Conservation (phyloP, 2,329 filamentous ascomycete genomes). For the Albifimbria verrucaria region DNA sequence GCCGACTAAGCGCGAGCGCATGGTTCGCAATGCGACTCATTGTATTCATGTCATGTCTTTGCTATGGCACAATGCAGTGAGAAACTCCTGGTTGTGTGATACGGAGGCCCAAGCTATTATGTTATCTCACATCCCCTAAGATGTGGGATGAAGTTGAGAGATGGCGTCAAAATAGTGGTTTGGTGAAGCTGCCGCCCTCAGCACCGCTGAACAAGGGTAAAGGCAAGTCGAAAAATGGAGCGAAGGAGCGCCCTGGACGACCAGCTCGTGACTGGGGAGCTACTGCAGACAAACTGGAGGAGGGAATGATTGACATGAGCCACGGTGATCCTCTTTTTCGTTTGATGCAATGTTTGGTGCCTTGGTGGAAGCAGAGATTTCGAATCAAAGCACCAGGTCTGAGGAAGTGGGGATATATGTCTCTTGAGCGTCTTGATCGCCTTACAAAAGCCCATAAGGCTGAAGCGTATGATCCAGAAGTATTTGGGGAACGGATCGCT, state of each 20-base stretch:
- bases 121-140: conserved; percentile 65
- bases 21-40: conserved; percentile 75
- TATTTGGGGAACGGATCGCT: conserved; percentile 75
- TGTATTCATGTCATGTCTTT: conserved; percentile 85
- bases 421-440: conserved; percentile 70
- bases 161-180: conserved; percentile 67
- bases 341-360: conserved; percentile 70
- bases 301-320: conserved; percentile 71
- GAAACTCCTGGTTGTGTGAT: conserved; percentile 83
- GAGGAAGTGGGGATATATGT: conserved; percentile 86
- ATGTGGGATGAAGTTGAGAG: conserved; percentile 71
- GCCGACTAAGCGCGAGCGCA: conserved; percentile 77
- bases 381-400: conserved; percentile 72
- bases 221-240: conserved; percentile 34
- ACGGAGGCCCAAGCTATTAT: conserved; percentile 70
- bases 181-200: conserved; percentile 41
- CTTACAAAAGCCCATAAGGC: conserved; percentile 68
- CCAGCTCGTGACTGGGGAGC: conserved; percentile 63
- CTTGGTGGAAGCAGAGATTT: conserved; percentile 88
- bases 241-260: conserved; percentile 33
- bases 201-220: conserved; percentile 19
- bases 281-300: conserved; percentile 66
- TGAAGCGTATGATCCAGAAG: conserved; percentile 56
- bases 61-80: conserved; percentile 83
- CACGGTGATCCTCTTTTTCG: conserved; percentile 77